phyloP scores from a whole-genome alignment of 1,139 yeast genomes.

The Hansenula sp. region DNA sequence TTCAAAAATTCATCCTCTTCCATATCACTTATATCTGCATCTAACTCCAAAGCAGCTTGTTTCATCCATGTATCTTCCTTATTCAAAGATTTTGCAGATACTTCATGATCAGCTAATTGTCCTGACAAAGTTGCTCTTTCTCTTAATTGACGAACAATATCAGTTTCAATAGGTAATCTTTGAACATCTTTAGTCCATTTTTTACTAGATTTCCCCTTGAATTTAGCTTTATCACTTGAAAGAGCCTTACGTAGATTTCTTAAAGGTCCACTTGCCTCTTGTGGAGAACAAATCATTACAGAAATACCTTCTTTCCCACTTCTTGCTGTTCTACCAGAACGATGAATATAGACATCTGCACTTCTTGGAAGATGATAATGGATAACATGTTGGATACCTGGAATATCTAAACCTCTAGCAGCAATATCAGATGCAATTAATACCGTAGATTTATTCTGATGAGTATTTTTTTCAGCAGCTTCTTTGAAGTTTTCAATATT shows the following conservation, averaged over 20 bases:
- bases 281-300: conserved; percentile 87
- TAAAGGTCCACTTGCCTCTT: conserved; percentile 86
- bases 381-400: conserved; percentile 87
- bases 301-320: conserved; percentile 94
- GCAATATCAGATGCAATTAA: conserved; percentile 96
- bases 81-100: conserved; percentile 52
- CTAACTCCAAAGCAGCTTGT: conserved; percentile 92
- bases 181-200: conserved; percentile 58
- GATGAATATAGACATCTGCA: conserved; percentile 91
- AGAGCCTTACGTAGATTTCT: conserved; percentile 66
- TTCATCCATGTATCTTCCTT: conserved; percentile 80
- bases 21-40: conserved; percentile 55
- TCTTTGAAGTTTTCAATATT: conserved; percentile 71
- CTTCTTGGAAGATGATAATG: conserved; percentile 94
- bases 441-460: conserved; percentile 53
- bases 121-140: conserved; percentile 68
- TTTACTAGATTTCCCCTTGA: conserved; percentile 25
- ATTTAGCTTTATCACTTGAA: conserved; percentile 32
- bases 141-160: conserved; percentile 63
- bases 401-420: conserved; percentile 95
- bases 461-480: conserved; percentile 41
- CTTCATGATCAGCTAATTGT: conserved; percentile 67
- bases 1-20: conserved; percentile 66
- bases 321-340: conserved; percentile 98
- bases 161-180: conserved; percentile 73